Percentiles rank a stretch among this genome's conserved stretches.
Evolutionary conservation across 192 early-diverging fungal genomes (phyloP).

Genomic region (Entomortierella chlamydospora): DNA sequence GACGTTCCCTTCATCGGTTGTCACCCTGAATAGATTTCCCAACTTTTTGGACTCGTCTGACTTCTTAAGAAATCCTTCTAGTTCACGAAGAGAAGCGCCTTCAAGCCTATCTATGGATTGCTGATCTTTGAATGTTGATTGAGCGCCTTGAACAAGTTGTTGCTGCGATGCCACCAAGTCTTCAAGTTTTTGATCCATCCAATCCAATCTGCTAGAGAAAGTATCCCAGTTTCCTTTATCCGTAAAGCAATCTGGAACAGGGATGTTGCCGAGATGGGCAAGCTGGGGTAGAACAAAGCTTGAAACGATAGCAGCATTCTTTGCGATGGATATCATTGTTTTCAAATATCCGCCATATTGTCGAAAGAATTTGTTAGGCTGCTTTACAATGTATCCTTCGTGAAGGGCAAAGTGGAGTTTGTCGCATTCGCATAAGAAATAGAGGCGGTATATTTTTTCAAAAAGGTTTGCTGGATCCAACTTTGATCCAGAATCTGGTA

Average conservation of each 20-base stretch:
- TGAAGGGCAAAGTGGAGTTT: conserved; percentile 12
- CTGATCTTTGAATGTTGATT: too few relatives aligned
- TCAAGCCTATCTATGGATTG: conserved; percentile 19
- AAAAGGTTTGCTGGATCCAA: conserved; percentile 1
- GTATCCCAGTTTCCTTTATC: too few relatives aligned
- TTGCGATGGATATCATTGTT: conserved; percentile 13
- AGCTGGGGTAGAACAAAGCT: not conserved
- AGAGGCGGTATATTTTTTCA: conserved; percentile 3
- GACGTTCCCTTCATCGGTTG: conserved; percentile 26
- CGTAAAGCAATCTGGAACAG: too few relatives aligned
- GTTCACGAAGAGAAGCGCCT: conserved; percentile 24
- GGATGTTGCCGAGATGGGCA: not conserved
- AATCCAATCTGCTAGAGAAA: too few relatives aligned
- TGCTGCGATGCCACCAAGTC: not conserved
- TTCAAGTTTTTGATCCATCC: not conserved
- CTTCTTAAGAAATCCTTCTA: conserved; percentile 13
- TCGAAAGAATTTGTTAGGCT: conserved; percentile 13
- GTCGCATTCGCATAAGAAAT: conserved; percentile 21
- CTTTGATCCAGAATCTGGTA: not conserved
- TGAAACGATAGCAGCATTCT: not conserved
- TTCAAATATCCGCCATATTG: conserved; percentile 19
- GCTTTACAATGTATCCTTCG: conserved; percentile 6
- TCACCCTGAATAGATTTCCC: conserved; percentile 29
- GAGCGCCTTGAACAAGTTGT: not conserved
- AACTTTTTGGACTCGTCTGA: conserved; percentile 25